These are phyloP conservation scores for Chalciporus sphaerocephalus DNA, from an alignment of 768 basidiomycete genomes.

Conservation along the genomic window DNA sequence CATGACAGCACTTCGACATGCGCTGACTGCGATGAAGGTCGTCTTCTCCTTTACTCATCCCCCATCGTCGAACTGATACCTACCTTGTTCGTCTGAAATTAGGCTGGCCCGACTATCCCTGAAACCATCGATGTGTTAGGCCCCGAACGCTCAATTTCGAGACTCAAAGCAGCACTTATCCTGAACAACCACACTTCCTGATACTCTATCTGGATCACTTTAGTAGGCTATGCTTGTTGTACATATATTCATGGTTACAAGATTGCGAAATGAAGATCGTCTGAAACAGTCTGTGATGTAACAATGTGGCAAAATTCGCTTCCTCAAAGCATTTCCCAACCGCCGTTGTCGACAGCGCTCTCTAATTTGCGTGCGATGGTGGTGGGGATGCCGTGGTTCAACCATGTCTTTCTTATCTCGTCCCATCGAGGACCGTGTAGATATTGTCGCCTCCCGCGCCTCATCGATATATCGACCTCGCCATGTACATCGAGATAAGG, in stretches of 20 bases:
- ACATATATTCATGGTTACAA: background rate
- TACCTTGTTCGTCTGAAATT: background rate
- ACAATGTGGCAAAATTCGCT: background rate
- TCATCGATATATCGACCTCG: slow-evolving; percentile 88
- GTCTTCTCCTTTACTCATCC: slow-evolving; percentile 21
- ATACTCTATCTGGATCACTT: background rate
- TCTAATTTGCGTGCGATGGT: slow-evolving; percentile 87
- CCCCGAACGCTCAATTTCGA: slow-evolving; percentile 16
- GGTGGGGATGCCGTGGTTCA: slow-evolving; percentile 85
- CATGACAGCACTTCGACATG: slow-evolving; percentile 72
- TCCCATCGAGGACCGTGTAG: slow-evolving; percentile 84
- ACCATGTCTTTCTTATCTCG: slow-evolving; percentile 87
- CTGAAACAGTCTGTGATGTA: background rate
- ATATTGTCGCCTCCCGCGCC: slow-evolving; percentile 85
- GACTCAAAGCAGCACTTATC: slow-evolving; percentile 17
- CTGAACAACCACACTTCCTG: background rate
- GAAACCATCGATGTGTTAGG: slow-evolving; percentile 40
- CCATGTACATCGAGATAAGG: slow-evolving; percentile 95
- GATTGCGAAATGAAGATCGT: background rate
- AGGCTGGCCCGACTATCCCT: slow-evolving; percentile 43
- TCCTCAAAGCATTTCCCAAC: slow-evolving; percentile 80
- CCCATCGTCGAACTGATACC: background rate
- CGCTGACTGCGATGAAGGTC: slow-evolving; percentile 81
- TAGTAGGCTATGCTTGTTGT: background rate
- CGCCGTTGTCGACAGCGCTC: slow-evolving; percentile 81